phyloP scores from a whole-genome alignment of 2,329 filamentous ascomycete species.

The Colletotrichum sidae region DNA sequence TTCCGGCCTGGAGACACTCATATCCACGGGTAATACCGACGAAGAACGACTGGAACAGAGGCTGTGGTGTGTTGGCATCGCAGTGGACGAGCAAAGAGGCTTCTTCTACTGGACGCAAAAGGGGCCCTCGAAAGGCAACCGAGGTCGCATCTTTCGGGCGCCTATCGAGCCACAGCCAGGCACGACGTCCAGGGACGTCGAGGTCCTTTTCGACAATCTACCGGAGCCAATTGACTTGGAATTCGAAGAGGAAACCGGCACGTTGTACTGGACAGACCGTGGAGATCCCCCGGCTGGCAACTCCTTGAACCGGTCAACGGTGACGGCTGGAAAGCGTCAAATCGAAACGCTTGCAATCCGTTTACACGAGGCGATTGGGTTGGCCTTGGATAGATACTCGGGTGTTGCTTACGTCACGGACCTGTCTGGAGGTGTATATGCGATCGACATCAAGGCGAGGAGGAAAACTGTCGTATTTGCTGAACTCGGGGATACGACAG shows the following conservation, averaged over 20 bases:
- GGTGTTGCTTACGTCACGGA: slow-evolving; percentile 8
- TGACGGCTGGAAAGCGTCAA: neutral
- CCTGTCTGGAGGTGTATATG: slow-evolving; percentile 17
- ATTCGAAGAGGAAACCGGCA: slow-evolving; percentile 3
- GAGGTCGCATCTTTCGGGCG: slow-evolving; percentile 17
- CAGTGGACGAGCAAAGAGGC: slow-evolving; percentile 12
- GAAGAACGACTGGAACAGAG: slow-evolving; percentile 8
- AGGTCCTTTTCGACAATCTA: slow-evolving; percentile 2
- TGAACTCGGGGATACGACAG: slow-evolving; percentile 17
- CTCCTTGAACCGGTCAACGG: slow-evolving; percentile 7
- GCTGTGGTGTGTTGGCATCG: slow-evolving; percentile 21
- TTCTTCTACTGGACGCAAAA: slow-evolving; percentile 27
- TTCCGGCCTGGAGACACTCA: slow-evolving; percentile 11
- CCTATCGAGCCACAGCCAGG: neutral
- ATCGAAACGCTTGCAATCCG: slow-evolving; percentile 16
- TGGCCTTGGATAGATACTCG: slow-evolving; percentile 3
- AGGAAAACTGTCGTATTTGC: slow-evolving; percentile 12
- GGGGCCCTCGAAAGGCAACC: slow-evolving; percentile 21
- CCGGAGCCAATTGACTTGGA: slow-evolving; percentile 25
- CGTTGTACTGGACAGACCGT: slow-evolving; percentile 24
- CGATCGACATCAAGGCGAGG: slow-evolving; percentile 2
- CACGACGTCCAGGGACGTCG: neutral
- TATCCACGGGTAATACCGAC: slow-evolving; percentile 16
- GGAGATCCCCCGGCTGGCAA: slow-evolving; percentile 25
- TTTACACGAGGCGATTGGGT: slow-evolving; percentile 15